Evolutionary conservation across 495 filamentous ascomycete species (phyloP).

Genomic region (Glonium stellatum): DNA sequence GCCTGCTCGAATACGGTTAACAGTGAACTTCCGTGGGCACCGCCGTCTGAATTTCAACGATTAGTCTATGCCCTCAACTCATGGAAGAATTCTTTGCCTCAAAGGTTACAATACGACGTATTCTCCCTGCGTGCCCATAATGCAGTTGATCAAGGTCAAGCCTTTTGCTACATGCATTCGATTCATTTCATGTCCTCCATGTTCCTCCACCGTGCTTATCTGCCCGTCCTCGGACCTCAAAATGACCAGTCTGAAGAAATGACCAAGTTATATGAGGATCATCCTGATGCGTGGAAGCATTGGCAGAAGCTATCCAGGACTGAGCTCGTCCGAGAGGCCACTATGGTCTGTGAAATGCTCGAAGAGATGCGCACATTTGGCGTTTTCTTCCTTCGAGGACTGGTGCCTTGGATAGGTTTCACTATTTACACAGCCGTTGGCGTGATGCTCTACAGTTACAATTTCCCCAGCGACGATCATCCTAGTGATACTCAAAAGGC

Average conservation of each 20-base stretch:
- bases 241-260: constrained; percentile 17
- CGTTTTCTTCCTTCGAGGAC: constrained; percentile 30
- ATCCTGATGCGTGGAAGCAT: constrained; percentile 21
- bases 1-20: constrained; percentile 25
- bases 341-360: constrained; percentile 31
- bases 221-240: constrained; percentile 28
- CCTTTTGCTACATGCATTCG: constrained; percentile 31
- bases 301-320: constrained; percentile 25
- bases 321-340: constrained; percentile 25
- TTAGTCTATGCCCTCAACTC: constrained; percentile 19
- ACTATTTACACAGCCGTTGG: constrained; percentile 33
- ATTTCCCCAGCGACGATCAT: constrained; percentile 26
- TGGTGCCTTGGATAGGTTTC: constrained; percentile 33
- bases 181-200: constrained; percentile 31
- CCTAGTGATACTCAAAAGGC: constrained; percentile 18
- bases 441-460: constrained; percentile 29
- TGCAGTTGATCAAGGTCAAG: constrained; percentile 30
- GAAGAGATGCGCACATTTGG: constrained; percentile 33
- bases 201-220: constrained; percentile 30
- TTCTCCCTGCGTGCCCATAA: constrained; percentile 29
- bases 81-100: constrained; percentile 23
- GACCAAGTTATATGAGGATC: constrained; percentile 19
- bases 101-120: constrained; percentile 26
- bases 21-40: constrained; percentile 23
- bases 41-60: constrained; percentile 22